Percentiles rank a stretch among this genome's conserved stretches.
These are phyloP conservation scores for Wallacemonas sp. DNA, from an alignment of 208 protist genomes.

Conservation along the genomic window DNA sequence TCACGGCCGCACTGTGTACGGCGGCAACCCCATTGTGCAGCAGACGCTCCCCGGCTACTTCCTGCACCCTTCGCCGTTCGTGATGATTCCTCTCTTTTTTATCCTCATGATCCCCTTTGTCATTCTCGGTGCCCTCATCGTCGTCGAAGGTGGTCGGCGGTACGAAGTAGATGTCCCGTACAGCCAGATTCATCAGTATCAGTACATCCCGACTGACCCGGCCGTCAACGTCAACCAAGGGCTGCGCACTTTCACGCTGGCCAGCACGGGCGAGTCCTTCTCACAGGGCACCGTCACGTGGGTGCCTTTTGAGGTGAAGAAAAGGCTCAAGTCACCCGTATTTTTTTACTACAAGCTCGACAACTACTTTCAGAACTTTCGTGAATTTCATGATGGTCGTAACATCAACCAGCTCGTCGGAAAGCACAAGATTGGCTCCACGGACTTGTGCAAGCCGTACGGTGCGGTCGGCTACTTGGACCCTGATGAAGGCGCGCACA, in stretches of 20 bases:
- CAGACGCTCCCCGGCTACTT: conserved; percentile 75
- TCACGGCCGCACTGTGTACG: conserved; percentile 75
- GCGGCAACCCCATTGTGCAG: conserved; percentile 70
- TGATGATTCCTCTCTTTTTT: conserved; percentile 56
- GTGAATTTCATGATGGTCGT: conserved; percentile 87
- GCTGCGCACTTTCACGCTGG: conserved; percentile 49
- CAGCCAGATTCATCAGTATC: conserved; percentile 70
- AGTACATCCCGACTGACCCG: conserved; percentile 68
- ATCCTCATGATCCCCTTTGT: conserved; percentile 56
- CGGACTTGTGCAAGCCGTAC: conserved; percentile 62
- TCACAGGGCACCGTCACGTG: conserved; percentile 73
- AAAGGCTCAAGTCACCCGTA: conserved; percentile 87
- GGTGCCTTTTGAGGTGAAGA: conserved; percentile 45
- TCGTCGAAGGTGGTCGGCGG: conserved; percentile 31
- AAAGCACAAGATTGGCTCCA: conserved; percentile 22
- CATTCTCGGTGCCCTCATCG: conserved; percentile 36
- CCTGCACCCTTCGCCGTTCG: conserved; percentile 48
- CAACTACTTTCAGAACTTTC: conserved; percentile 98
- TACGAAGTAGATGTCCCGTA: conserved; percentile 50
- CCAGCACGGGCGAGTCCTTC: conserved; percentile 42
- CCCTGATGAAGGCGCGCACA: conserved; percentile 11
- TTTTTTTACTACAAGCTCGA: conserved; percentile 97
- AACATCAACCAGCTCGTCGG: conserved; percentile 65
- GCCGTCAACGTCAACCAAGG: conserved; percentile 72
- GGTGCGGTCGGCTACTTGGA: conserved; percentile 42